Evolutionary conservation across 352 stramenopile genomes (phyloP).

Genomic region (Hyaloperonospora arabidopsidis): DNA sequence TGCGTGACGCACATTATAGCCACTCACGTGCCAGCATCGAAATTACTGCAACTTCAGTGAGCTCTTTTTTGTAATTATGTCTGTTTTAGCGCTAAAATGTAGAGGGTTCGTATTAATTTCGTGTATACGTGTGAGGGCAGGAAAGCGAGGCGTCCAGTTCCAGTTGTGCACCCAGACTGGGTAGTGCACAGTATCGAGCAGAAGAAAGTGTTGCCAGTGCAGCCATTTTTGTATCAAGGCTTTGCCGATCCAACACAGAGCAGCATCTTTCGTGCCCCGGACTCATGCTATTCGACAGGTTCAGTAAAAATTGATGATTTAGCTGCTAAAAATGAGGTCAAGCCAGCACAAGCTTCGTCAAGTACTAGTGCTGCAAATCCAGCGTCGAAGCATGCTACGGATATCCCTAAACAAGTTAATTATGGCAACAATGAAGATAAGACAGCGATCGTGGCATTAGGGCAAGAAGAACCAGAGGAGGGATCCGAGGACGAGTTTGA

Average conservation of each 20-base stretch:
- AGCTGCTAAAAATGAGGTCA: too few species aligned
- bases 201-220: slow-evolving; percentile 56
- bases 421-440: slow-evolving; percentile 2
- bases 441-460: slow-evolving; percentile 7
- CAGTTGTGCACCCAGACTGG: slow-evolving; percentile 87
- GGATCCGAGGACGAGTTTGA: slow-evolving; percentile 3
- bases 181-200: slow-evolving; percentile 85
- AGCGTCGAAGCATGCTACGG: too few species aligned
- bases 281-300: not conserved
- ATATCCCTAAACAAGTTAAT: not conserved
- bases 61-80: slow-evolving; percentile 1
- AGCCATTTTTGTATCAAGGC: slow-evolving; percentile 79
- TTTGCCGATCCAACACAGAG: slow-evolving; percentile 68
- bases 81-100: too few species aligned
- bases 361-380: too few species aligned
- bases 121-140: slow-evolving; percentile 20
- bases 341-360: too few species aligned
- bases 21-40: slow-evolving; percentile 75
- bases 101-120: too few species aligned
- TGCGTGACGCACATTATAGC: slow-evolving; percentile 85
- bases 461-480: slow-evolving; percentile 5
- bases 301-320: too few species aligned
- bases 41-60: slow-evolving; percentile 78
- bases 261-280: slow-evolving; percentile 24
- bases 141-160: slow-evolving; percentile 46